A percentile compares a stretch with the other conserved stretches of the same genome.
phyloP scores from a whole-genome alignment of 2,329 filamentous ascomycete species.

The Allantophomopsis lycopodina region DNA sequence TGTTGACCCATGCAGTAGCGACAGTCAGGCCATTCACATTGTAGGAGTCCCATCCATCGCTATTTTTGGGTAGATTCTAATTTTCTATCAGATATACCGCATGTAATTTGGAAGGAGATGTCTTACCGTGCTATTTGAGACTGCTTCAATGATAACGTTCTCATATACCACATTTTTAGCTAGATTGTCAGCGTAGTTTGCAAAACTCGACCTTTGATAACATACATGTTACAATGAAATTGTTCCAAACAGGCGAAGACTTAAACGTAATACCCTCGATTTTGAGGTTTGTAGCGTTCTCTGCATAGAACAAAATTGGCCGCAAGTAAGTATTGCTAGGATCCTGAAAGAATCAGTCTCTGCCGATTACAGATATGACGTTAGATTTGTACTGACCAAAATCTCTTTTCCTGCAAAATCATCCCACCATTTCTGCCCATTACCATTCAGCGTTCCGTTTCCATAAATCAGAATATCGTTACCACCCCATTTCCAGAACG shows the following conservation, averaged over 20 bases:
- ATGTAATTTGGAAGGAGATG: too few relatives aligned
- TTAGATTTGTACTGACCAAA: conserved; percentile 14
- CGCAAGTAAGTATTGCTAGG: conserved; percentile 40
- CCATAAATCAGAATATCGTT: conserved; percentile 46
- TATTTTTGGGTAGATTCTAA: conserved; percentile 38
- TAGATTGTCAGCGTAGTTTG: conserved; percentile 2
- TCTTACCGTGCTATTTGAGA: conserved; percentile 29
- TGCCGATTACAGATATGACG: conserved; percentile 1
- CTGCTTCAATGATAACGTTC: conserved; percentile 37
- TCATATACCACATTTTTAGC: conserved; percentile 36
- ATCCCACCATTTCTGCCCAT: conserved; percentile 11
- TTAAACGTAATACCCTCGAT: conserved; percentile 44
- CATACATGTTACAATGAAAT: conserved; percentile 41
- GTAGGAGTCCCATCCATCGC: conserved; percentile 47
- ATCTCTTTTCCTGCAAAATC: conserved; percentile 24
- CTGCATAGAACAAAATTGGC: conserved; percentile 45
- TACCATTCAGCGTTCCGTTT: conserved; percentile 22
- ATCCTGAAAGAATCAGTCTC: conserved; percentile 19
- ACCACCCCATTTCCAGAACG: conserved; percentile 52
- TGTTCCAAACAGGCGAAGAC: conserved; percentile 50
- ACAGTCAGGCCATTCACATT: conserved; percentile 40
- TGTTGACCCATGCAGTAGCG: conserved; percentile 34
- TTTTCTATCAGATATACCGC: conserved; percentile 10
- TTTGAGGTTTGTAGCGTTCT: conserved; percentile 43
- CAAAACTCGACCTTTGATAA: background rate